Evolutionary conservation across 345 rosid genomes (phyloP).

Genomic region (Gossypium herbaceum): DNA sequence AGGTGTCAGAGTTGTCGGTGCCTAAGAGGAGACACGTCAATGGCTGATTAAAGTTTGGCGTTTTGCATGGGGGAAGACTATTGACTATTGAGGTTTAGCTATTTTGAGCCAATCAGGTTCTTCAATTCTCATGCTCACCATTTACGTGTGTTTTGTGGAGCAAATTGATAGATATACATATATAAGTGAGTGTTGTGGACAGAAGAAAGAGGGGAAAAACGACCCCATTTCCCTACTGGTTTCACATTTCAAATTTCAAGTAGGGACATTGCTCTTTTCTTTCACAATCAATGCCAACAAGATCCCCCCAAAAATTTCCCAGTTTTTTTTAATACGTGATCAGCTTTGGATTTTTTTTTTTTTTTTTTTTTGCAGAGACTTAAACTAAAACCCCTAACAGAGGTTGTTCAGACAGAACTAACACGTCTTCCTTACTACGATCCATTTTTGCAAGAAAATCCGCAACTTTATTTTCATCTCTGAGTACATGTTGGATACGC

Average conservation of each 20-base stretch:
- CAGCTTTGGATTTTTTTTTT: background rate
- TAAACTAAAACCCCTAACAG: too few species aligned
- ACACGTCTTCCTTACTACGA: too few species aligned
- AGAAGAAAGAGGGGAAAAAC: background rate
- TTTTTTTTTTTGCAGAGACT: too few species aligned
- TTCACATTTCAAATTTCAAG: conserved; percentile 6
- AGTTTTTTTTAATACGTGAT: background rate
- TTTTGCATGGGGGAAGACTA: too few species aligned
- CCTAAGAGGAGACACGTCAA: background rate
- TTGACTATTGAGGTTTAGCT: conserved; percentile 15
- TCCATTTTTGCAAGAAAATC: too few species aligned
- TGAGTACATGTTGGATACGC: too few species aligned
- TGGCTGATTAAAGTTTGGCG: too few species aligned
- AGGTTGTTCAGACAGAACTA: too few species aligned
- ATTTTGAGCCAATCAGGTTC: conserved; percentile 18
- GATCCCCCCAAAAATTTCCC: conserved; percentile 8
- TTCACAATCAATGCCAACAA: background rate
- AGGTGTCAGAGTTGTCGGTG: background rate
- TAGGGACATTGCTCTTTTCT: conserved; percentile 17
- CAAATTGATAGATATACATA: background rate
- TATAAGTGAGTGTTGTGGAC: background rate
- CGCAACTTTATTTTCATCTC: too few species aligned
- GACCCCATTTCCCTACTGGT: background rate
- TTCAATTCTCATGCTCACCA: background rate
- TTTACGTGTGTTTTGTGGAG: conserved; percentile 37